Evolutionary conservation across 148 eudicot genomes (phyloP), one percentile per base, ranked within the genome.

Genomic region (Silene conica): DNA sequence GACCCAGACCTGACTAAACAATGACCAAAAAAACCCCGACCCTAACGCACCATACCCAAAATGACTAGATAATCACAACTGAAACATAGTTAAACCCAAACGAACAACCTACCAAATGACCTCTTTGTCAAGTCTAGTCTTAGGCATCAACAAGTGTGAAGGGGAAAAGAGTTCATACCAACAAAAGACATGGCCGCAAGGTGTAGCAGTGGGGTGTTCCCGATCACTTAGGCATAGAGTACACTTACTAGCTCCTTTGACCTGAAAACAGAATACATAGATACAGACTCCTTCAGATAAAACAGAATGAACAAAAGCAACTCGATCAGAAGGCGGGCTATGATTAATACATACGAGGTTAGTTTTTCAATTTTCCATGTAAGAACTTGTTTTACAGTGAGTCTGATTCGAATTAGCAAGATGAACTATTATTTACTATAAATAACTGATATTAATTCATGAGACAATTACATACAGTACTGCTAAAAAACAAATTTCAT

Each of bases 181-280:
- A 85, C 99, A 95, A 76, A 95, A 95, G 74, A 95, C 99, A 81
- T 95, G 99, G 76, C 99, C 99, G 78, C 99, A 95, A 73, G 99
- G 96, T 22, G 97, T 92, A 69, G 99, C 93, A 0, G 99, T 95
- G 63, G 99, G 99, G 77, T 86, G 85, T 81, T 87, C 92, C 52
- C 99, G 94, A 83, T 86, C 86, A 73, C 99, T 85, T 52, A 95
- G 90, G 83, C 99, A 95, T 67, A 95, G 96, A 22, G 96, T 90
- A 84, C 99, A 95, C 85, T 95, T 95, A 82, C 94, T 84, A 63
- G 83, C 74, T 63, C 87, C 89, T 79, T 75, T 87, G 21, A 75
- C 84, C 86, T 89, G 91, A 76, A 64, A 23, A 34, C 43, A 61
- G 9, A 52, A 28, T 34, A 58, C 8, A 34, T 0, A 10, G 14